A percentile compares a stretch with the other conserved stretches of the same genome.
These are phyloP conservation scores for Fulvia fulva DNA, from an alignment of 2,329 filamentous ascomycete genomes.

Conservation along the genomic window DNA sequence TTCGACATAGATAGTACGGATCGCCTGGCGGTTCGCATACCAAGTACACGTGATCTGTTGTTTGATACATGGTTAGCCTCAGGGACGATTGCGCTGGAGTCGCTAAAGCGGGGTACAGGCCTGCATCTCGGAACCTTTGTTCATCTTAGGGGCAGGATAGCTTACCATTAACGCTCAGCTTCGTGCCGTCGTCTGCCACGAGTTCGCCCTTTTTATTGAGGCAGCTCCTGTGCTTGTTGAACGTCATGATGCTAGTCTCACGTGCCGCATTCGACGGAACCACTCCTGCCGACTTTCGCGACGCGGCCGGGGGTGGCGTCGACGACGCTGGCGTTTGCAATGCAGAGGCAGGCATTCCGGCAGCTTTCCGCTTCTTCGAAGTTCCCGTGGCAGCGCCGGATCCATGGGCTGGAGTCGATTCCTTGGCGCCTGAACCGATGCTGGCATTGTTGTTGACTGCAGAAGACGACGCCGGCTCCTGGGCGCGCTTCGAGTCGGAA, in stretches of 20 bases:
- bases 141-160: constrained; percentile 17
- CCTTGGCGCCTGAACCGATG: constrained; percentile 11
- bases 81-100: constrained; percentile 9
- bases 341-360: constrained; percentile 36
- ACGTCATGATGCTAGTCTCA: constrained; percentile 84
- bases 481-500: constrained; percentile 12
- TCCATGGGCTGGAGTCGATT: constrained; percentile 33
- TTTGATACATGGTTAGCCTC: constrained; percentile 35
- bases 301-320: constrained; percentile 23
- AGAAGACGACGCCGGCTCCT: constrained; percentile 6
- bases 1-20: constrained; percentile 93
- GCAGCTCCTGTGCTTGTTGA: constrained; percentile 65
- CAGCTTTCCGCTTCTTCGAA: constrained; percentile 83
- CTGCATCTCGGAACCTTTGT: constrained; percentile 11
- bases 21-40: constrained; percentile 96
- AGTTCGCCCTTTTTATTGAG: constrained; percentile 70
- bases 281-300: constrained; percentile 35
- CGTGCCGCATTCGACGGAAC: constrained; percentile 41
- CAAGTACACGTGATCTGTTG: constrained; percentile 79
- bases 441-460: constrained; percentile 11
- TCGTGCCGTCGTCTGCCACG: constrained; percentile 85
- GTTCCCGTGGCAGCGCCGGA: constrained; percentile 56
- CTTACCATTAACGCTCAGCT: constrained; percentile 80
- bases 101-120: constrained; percentile 23
- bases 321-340: constrained; percentile 23